Percentiles rank a stretch among this genome's conserved stretches.
phyloP scores from a whole-genome alignment of 1,284 basidiomycete genomes.

The Neonothopanus nambi region DNA sequence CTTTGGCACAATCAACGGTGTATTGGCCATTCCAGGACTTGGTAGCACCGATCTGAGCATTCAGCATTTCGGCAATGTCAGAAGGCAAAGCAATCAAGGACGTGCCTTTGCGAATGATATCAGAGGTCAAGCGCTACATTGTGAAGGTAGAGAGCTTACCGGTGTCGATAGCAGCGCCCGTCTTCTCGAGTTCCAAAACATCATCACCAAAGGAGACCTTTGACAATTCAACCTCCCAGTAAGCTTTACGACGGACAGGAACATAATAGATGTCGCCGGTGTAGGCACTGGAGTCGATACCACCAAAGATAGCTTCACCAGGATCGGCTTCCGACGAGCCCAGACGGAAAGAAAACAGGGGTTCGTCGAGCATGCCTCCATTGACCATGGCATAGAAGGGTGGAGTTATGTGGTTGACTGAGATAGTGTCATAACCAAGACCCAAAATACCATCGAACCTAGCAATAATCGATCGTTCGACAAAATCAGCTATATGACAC shows the following conservation, averaged over 20 bases:
- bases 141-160: conserved; percentile 45
- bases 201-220: conserved; percentile 86
- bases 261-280: conserved; percentile 85
- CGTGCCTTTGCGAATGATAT: conserved; percentile 58
- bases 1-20: conserved; percentile 85
- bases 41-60: conserved; percentile 92
- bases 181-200: conserved; percentile 82
- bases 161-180: conserved; percentile 96
- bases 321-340: conserved; percentile 87
- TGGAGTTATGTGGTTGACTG: conserved; percentile 91
- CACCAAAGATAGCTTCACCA: conserved; percentile 94
- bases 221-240: conserved; percentile 97
- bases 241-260: conserved; percentile 93
- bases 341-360: conserved; percentile 94
- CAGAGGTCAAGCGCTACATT: background rate
- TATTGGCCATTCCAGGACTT: conserved; percentile 96
- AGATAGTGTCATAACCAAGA: conserved; percentile 94
- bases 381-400: conserved; percentile 96
- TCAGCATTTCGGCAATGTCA: conserved; percentile 97
- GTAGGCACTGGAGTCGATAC: conserved; percentile 82
- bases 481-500: conserved; percentile 3
- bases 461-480: conserved; percentile 9
- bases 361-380: conserved; percentile 79
- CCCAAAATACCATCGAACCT: conserved; percentile 97
- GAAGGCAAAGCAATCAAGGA: conserved; percentile 90